A percentile compares a stretch with the other conserved stretches of the same genome.
Evolutionary conservation across 2,329 filamentous ascomycete species (phyloP).

Genomic region (Colletotrichum tamarilloi): DNA sequence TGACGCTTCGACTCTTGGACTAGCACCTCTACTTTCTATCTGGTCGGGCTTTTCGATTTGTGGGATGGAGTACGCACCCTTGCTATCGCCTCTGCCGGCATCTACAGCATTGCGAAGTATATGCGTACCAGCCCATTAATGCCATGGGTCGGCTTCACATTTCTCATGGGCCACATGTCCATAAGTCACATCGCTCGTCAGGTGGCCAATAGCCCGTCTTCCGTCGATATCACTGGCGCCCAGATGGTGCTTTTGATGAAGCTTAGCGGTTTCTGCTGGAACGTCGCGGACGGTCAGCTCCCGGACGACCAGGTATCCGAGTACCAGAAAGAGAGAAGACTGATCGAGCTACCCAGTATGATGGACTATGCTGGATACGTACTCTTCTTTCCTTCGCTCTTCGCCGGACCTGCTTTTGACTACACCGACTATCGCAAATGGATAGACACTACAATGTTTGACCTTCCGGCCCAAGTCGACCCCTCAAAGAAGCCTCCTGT

Average conservation of each 20-base stretch:
- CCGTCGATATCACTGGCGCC: conserved; percentile 89
- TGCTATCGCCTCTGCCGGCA: conserved; percentile 79
- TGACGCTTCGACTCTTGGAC: not conserved
- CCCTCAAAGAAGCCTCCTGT: conserved; percentile 87
- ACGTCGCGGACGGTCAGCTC: conserved; percentile 90
- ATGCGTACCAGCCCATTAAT: conserved; percentile 86
- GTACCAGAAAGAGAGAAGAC: conserved; percentile 83
- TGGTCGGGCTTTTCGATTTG: conserved; percentile 92
- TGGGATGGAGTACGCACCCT: conserved; percentile 88
- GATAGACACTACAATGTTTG: conserved; percentile 95
- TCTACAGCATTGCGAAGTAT: conserved; percentile 86
- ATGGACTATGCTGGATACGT: conserved; percentile 92
- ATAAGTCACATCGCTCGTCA: conserved; percentile 88
- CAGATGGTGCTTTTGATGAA: conserved; percentile 99
- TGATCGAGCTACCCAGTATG: conserved; percentile 78
- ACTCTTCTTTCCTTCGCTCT: conserved; percentile 91
- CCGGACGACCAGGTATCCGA: conserved; percentile 85
- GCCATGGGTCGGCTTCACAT: conserved; percentile 96
- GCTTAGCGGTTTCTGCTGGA: conserved; percentile 96
- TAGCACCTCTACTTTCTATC: conserved; percentile 87
- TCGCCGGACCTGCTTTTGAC: conserved; percentile 93
- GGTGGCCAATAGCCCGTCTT: conserved; percentile 71
- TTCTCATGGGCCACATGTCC: conserved; percentile 96
- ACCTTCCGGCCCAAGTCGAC: conserved; percentile 83
- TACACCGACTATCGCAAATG: conserved; percentile 92